Evolutionary conservation across 768 basidiomycete genomes (phyloP), one percentile per base, ranked within the genome.

Genomic region (Boletellus ananiceps): DNA sequence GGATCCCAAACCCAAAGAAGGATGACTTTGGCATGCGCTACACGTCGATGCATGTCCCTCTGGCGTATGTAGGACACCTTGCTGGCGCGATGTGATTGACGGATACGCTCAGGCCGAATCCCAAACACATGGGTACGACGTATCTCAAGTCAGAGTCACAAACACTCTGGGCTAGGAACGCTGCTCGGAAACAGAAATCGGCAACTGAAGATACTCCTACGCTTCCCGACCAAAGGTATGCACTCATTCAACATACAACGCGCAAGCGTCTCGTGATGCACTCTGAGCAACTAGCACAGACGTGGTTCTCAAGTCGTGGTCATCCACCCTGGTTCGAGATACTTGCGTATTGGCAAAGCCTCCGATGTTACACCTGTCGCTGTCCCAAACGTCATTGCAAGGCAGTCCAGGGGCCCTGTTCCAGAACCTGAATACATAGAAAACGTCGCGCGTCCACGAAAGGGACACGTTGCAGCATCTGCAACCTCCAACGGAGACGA

Each of bases 11-110:
- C 60, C 81, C 79, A 25, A 86, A 83, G 68, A 78, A 81, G 56
- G 88, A 91, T 72, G 89, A 92, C 57, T 83, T 81, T 48, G 87
- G 88, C 14, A 74, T 93, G 74, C 79, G 82, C 40, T 91, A 85
- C 68, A 91, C 91, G 4, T 74, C 79, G 13, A 93, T 93, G 68
- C 75, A 82, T 68, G 88, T 92, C 9, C 91, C 90, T 25, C 68
- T 88, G 51, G 77, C 82, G 84, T 88, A 60, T 53, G 76, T 66
- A 67, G 27, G 23, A 40, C 52, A 14, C 44, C 49, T 46, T 29
- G 11, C 37, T 44, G 27, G 46, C 15, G 25, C 29, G 45, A 45
- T 43, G 36, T 41, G 46, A 44, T 53, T 66, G 46, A 60, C 44
- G 13, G 38, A 25, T 18, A 46, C 39, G 16, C 39, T 11, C 58